Evolutionary conservation across 768 basidiomycete genomes (phyloP), one percentile per base, ranked within the genome.

Genomic region (Agaricus subrufescens): DNA sequence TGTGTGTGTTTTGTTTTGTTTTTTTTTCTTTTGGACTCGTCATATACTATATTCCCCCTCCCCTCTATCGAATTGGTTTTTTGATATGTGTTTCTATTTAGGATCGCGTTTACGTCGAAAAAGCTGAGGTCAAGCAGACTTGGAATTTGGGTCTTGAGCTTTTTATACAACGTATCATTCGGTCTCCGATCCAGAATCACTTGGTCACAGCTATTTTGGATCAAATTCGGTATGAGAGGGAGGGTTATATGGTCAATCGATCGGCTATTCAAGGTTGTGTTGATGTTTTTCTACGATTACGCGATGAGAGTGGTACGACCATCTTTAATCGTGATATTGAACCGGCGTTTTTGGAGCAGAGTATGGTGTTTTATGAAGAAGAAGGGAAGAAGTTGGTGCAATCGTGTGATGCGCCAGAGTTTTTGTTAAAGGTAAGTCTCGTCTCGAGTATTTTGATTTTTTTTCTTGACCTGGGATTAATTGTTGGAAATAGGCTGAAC

Each of bases 171-270:
- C 85, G 85, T 58, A 92, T 97, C 65, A 83, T 94, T 60, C 77
- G 78, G 48, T 75, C 84, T 42, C 86, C 93, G 48, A 95, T 98
- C 71, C 85, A 89, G 62, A 83, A 85, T 30, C 90, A 94, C 62
- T 70, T 98, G 59, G 77, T 92, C 58, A 74, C 80, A 9, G 91
- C 92, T n/a, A 78, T 98, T 50, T 78, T 98, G 47, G 81, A 81
- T 30, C 90, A 95, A 71, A 86, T 99, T 53, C 89, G 85, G 58
- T 84, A 92, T 52, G 97, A 99, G 64, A 87, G 97, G 14, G 89
- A 95, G 60, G 94, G 94, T 26, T 90, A 89, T 65, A 82, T 82
- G 46, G 93, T 98, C 65, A 92, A 91, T 64, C 87, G 90, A n/a
- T 92, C 93, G 1, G 86, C 91, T 2, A 84, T 98, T 50, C 89